Base-by-base conservation (phyloP, 352 stramenopile genomes). In the Phytopythium sindhum region DNA sequence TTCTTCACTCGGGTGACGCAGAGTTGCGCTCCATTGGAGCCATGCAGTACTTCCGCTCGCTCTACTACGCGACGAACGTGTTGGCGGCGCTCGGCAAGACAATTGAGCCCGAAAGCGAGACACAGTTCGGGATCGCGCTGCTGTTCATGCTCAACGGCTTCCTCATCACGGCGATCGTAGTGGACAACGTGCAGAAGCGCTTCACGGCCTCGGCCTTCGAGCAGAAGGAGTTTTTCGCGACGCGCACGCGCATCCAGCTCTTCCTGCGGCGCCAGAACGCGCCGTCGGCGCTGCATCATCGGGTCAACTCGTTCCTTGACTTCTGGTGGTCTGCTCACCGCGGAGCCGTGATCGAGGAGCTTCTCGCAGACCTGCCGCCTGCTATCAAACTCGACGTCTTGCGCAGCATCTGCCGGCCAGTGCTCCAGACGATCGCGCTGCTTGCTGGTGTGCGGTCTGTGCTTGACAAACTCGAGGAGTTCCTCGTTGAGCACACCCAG, bases 301-400 rank as follows among this genome's bases (percentile, higher is more conserved):
- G 80, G 2, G 78, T 87, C 1, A 81, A 86, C 39, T 72, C 80
- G 0, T 89, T 88, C 54, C 58, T 89, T 17, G 80, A 89, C 55
- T 89, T 86, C 62, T 89, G 80, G 80, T 89, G 80, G 80, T 84
- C 75, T 1, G 78, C 76, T 0, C 80, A 88, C 50, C 78, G 80
- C 1, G 80, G 80, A 11, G 80, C 80, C 0, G 72, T 77, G 4
- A 78, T 77, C 15, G 69, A 69, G 5, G 74, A 87, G 15, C 58
- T 89, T 1, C 57, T 89, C 0, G 62, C 72, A 12, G 80, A 87
- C 54, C 75, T 89, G 0, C 80, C 80, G 4, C 68, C 72, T 21
- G 65, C 67, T 0, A 77, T 89, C 61, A 72, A 74, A 21, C 68
- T 79, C 6, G 66, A 89, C 33, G 69, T 89, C 19, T 59, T 86